Percentiles rank a stretch among this genome's conserved stretches.
Conservation (phyloP, 768 basidiomycete species). For the Russula vinacea region DNA sequence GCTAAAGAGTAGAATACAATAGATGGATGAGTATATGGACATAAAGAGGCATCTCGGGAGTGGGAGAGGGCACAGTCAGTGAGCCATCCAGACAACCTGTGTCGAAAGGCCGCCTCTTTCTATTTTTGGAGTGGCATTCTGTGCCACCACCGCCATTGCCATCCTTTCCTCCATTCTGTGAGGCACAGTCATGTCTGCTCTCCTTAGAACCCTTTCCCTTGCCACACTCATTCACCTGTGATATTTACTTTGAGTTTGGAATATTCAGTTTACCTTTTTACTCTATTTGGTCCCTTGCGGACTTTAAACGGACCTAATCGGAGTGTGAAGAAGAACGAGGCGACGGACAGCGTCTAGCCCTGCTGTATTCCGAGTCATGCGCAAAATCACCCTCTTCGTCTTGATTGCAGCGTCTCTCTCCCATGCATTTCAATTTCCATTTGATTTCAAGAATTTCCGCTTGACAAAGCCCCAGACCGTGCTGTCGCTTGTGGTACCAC, state of each 20-base stretch:
- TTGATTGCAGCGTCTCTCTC: background rate
- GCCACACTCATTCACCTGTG: background rate
- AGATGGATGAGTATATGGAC: slow-evolving; percentile 17
- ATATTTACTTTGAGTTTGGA: background rate
- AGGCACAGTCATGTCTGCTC: background rate
- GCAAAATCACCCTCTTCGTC: background rate
- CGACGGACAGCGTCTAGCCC: no score
- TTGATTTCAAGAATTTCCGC: slow-evolving; percentile 39
- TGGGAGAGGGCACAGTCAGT: slow-evolving; percentile 19
- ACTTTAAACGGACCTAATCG: background rate
- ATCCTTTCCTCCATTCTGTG: background rate
- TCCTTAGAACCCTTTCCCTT: background rate
- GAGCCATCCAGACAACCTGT: slow-evolving; percentile 17
- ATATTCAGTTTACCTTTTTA: background rate
- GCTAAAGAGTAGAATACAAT: slow-evolving; percentile 23
- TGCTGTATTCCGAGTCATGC: background rate
- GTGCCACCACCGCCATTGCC: slow-evolving; percentile 1
- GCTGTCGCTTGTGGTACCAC: background rate
- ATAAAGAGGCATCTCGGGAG: slow-evolving; percentile 28
- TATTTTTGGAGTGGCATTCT: background rate
- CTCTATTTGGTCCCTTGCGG: background rate
- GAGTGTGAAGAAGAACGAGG: background rate
- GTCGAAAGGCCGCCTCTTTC: background rate
- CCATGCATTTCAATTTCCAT: slow-evolving; percentile 47
- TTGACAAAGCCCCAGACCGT: background rate